Conservation (phyloP, 2,329 filamentous ascomycete genomes). For the Fusarium tanahbumbuense region DNA sequence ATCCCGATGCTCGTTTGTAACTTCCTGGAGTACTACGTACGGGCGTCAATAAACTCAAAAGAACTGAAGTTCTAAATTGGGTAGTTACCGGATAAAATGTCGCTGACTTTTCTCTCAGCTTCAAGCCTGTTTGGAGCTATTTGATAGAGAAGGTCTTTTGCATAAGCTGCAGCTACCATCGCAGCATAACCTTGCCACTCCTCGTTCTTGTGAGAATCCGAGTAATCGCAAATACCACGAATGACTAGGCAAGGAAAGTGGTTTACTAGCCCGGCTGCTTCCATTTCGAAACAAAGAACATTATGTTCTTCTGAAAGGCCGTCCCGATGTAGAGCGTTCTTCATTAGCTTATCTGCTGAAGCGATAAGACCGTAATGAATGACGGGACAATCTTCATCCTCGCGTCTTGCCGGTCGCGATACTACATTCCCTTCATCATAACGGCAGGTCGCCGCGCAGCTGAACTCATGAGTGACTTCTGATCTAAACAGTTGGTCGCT, state of each 20-base stretch:
- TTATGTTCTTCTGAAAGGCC: not conserved
- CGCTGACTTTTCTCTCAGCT: not conserved
- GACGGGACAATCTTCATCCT: rapidly evolving
- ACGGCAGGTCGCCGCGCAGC: rapidly evolving
- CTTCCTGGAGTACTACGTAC: not conserved
- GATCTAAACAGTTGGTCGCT: rapidly evolving
- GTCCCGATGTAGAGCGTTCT: not conserved
- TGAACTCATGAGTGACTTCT: rapidly evolving
- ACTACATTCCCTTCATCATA: rapidly evolving
- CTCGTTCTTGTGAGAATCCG: not conserved
- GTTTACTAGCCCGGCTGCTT: not conserved
- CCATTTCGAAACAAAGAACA: not conserved
- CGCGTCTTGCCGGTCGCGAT: too few species aligned
- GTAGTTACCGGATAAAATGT: not conserved
- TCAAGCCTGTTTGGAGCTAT: slow-evolving; percentile 1
- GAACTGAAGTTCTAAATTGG: too few species aligned
- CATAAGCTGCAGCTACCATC: slow-evolving; percentile 41
- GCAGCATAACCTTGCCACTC: slow-evolving; percentile 53
- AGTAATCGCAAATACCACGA: not conserved
- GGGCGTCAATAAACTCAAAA: too few species aligned
- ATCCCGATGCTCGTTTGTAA: not conserved
- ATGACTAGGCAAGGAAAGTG: not conserved
- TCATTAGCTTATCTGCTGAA: not conserved
- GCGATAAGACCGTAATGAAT: not conserved
- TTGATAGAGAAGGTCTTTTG: not conserved